Evolutionary conservation across 2,329 filamentous ascomycete species (phyloP).

Genomic region (Fusarium tricinctum): DNA sequence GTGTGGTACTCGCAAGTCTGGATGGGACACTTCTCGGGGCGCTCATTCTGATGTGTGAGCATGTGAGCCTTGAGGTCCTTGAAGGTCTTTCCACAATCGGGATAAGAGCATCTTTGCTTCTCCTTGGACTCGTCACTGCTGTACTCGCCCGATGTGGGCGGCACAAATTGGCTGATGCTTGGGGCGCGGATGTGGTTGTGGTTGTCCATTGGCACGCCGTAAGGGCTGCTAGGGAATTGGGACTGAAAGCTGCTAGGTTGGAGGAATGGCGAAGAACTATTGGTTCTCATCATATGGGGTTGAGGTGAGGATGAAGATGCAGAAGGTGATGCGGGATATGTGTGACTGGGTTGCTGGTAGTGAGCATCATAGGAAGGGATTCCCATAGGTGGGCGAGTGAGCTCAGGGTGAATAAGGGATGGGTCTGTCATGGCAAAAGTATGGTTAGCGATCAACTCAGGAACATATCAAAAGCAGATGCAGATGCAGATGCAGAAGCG

Average conservation of each 20-base stretch:
- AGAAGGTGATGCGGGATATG: slow-evolving; percentile 74
- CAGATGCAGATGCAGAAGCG: not conserved
- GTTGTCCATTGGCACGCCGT: slow-evolving; percentile 60
- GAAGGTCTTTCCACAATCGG: slow-evolving; percentile 87
- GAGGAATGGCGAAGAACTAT: slow-evolving; percentile 77
- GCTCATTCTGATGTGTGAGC: slow-evolving; percentile 91
- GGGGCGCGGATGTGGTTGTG: slow-evolving; percentile 69
- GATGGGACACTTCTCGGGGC: slow-evolving; percentile 95
- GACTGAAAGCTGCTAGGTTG: slow-evolving; percentile 68
- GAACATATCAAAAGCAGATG: not conserved
- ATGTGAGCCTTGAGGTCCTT: slow-evolving; percentile 95
- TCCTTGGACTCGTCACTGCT: slow-evolving; percentile 76
- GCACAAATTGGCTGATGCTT: slow-evolving; percentile 78
- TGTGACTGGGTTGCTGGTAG: slow-evolving; percentile 62
- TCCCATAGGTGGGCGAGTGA: slow-evolving; percentile 63
- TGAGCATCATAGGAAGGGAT: slow-evolving; percentile 62
- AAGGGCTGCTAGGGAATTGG: slow-evolving; percentile 68
- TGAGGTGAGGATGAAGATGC: slow-evolving; percentile 67
- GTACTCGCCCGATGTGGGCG: slow-evolving; percentile 69
- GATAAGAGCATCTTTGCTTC: slow-evolving; percentile 81
- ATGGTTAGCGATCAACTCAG: slow-evolving; percentile 55
- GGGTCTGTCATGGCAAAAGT: slow-evolving; percentile 61
- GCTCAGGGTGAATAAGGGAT: slow-evolving; percentile 69
- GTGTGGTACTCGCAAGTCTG: slow-evolving; percentile 90
- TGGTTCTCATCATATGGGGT: slow-evolving; percentile 63